Evolutionary conservation across 202 grass and related monocot species (phyloP).

Genomic region (Panicum hallii): DNA sequence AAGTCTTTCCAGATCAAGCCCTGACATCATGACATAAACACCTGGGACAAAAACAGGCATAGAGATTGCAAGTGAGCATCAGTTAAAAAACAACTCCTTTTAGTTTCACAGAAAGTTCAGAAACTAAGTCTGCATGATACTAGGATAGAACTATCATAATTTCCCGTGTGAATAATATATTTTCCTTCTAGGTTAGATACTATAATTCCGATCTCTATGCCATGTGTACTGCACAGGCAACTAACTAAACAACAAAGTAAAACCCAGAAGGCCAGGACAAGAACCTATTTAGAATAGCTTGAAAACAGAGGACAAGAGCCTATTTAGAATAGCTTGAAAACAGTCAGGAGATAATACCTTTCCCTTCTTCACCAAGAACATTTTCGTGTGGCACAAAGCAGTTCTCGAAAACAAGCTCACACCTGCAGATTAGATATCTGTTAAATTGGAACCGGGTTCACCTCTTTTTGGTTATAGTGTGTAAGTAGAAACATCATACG

Average conservation of each 20-base stretch:
- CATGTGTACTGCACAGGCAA: background rate
- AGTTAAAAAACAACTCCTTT: background rate
- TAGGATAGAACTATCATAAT: slow-evolving; percentile 13
- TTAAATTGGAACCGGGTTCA: slow-evolving; percentile 9
- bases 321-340: slow-evolving; percentile 45
- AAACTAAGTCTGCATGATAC: background rate
- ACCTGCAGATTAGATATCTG: slow-evolving; percentile 59
- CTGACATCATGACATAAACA: slow-evolving; percentile 99
- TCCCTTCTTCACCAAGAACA: slow-evolving; percentile 84
- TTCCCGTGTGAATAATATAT: slow-evolving; percentile 13
- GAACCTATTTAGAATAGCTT: slow-evolving; percentile 39
- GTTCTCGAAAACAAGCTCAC: slow-evolving; percentile 98
- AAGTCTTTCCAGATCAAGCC: slow-evolving; percentile 95
- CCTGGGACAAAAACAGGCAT: slow-evolving; percentile 54
- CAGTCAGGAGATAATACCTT: slow-evolving; percentile 59
- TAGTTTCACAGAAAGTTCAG: background rate
- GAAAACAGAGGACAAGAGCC: no score
- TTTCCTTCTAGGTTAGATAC: background rate
- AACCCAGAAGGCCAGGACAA: slow-evolving; percentile 15
- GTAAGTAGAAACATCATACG: slow-evolving; percentile 64
- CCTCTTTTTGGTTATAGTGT: background rate
- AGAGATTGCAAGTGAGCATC: slow-evolving; percentile 15
- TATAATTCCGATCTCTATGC: background rate
- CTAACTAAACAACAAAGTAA: slow-evolving; percentile 24
- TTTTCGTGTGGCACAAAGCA: slow-evolving; percentile 97